Evolutionary conservation across 2,329 filamentous ascomycete genomes (phyloP).

Genomic region (Fusarium agapanthi): DNA sequence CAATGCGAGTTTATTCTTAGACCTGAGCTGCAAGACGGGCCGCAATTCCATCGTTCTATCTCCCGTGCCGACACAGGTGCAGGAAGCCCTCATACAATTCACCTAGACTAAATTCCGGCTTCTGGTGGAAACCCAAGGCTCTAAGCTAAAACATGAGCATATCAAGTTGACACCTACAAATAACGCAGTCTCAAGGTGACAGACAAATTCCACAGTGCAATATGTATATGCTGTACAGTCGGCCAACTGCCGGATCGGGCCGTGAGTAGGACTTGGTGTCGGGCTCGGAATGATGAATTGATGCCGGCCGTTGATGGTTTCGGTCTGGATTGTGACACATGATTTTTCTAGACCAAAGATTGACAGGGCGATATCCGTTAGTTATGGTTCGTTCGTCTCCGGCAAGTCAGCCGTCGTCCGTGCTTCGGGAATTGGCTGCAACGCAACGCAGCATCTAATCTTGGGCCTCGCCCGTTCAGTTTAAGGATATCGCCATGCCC

Average conservation of each 20-base stretch:
- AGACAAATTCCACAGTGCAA: not conserved
- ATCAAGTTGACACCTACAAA: not conserved
- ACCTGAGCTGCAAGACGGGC: constrained; percentile 21
- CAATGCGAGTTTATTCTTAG: constrained; percentile 24
- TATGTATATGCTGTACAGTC: not conserved
- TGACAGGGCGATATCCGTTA: not conserved
- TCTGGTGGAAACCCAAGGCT: not conserved
- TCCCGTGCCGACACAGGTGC: not conserved
- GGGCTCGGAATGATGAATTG: constrained; percentile 11
- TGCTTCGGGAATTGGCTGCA: constrained; percentile 4
- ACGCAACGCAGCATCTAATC: not conserved
- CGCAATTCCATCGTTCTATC: constrained; percentile 19
- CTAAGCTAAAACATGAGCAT: not conserved
- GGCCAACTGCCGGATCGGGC: constrained; percentile 20
- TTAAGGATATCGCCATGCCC: not conserved
- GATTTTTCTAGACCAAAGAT: not conserved
- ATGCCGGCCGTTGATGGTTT: not conserved
- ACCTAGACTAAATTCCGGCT: not conserved
- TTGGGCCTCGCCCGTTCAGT: not conserved
- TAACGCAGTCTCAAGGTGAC: not conserved
- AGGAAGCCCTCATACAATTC: not conserved
- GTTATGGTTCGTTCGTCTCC: not conserved
- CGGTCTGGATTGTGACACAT: not conserved
- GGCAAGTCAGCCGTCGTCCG: not conserved
- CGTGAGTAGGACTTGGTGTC: not conserved